phyloP scores from a whole-genome alignment of 805 yeast species.

The Sugiyamaella valdiviana region DNA sequence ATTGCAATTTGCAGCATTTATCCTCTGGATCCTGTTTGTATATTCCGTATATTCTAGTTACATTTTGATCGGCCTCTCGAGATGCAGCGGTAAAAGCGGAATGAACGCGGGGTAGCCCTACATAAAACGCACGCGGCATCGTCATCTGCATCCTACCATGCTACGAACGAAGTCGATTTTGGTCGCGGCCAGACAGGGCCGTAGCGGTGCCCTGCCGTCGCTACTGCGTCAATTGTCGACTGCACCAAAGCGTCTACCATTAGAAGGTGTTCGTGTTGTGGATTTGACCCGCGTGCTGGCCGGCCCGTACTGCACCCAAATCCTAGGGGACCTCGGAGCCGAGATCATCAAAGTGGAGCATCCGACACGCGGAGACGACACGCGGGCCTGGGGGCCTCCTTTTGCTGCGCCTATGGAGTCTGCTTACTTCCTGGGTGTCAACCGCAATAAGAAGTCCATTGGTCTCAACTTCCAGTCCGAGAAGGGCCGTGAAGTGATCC shows the following conservation, averaged over 20 bases:
- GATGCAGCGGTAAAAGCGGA: not conserved
- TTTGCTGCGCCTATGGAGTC: slow-evolving; percentile 32
- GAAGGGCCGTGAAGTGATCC: slow-evolving; percentile 32
- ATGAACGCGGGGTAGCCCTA: not conserved
- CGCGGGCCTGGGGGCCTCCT: slow-evolving; percentile 42
- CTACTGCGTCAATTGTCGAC: not conserved
- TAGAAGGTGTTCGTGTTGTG: slow-evolving; percentile 32
- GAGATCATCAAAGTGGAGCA: slow-evolving; percentile 39
- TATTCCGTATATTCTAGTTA: too few relatives aligned
- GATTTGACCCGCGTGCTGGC: slow-evolving; percentile 39
- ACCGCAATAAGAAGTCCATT: slow-evolving; percentile 35
- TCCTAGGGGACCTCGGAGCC: slow-evolving; percentile 40
- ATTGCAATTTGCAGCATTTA: too few relatives aligned
- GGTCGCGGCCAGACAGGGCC: not conserved
- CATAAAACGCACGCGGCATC: not conserved
- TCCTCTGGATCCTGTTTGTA: too few relatives aligned
- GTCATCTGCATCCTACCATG: not conserved
- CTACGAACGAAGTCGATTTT: not conserved
- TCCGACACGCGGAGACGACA: slow-evolving; percentile 39
- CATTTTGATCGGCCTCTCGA: too few relatives aligned
- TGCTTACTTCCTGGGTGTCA: slow-evolving; percentile 36
- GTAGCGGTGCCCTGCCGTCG: not conserved
- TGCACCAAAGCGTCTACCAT: slow-evolving; percentile 23
- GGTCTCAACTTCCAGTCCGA: slow-evolving; percentile 33
- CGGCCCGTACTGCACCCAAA: slow-evolving; percentile 38